Evolutionary conservation across 1,284 basidiomycete species (phyloP).

Genomic region (Phylloporus sp.): DNA sequence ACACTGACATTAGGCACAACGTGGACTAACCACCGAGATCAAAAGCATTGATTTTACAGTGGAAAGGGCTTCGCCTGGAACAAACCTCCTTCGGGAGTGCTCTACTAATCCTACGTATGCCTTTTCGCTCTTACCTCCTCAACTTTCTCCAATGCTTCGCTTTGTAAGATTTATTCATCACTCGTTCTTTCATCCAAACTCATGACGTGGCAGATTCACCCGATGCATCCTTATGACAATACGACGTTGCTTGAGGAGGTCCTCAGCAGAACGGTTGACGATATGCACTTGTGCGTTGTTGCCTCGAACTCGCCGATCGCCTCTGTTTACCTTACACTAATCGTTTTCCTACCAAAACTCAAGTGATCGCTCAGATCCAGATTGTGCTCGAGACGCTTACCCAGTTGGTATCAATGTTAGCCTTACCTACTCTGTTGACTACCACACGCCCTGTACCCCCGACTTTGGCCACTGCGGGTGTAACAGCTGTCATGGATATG

Average conservation of each 20-base stretch:
- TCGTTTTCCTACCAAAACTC: slow-evolving; percentile 58
- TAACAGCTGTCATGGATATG: slow-evolving; percentile 43
- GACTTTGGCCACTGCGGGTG: slow-evolving; percentile 44
- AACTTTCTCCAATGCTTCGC: no score
- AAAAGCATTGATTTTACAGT: no score
- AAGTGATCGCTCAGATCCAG: slow-evolving; percentile 64
- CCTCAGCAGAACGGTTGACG: slow-evolving; percentile 27
- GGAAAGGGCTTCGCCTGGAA: no score
- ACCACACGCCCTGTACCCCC: slow-evolving; percentile 36
- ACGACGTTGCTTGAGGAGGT: slow-evolving; percentile 32
- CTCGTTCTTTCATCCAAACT: neutral
- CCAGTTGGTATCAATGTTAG: slow-evolving; percentile 37
- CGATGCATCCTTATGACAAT: slow-evolving; percentile 39
- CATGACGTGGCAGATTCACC: slow-evolving; percentile 31
- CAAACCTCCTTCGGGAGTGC: no score
- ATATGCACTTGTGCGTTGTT: slow-evolving; percentile 52
- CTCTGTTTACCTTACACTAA: neutral
- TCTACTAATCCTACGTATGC: no score
- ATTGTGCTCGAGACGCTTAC: slow-evolving; percentile 59
- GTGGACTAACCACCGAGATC: no score
- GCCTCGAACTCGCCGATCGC: neutral
- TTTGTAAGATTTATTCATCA: slow-evolving; percentile 15
- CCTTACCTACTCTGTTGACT: slow-evolving; percentile 36
- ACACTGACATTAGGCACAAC: no score
- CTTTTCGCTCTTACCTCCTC: no score